A percentile compares a stretch with the other conserved stretches of the same genome.
These are phyloP conservation scores for Sporothrix dimorphospora DNA, from an alignment of 2,329 filamentous ascomycete genomes.

Conservation along the genomic window DNA sequence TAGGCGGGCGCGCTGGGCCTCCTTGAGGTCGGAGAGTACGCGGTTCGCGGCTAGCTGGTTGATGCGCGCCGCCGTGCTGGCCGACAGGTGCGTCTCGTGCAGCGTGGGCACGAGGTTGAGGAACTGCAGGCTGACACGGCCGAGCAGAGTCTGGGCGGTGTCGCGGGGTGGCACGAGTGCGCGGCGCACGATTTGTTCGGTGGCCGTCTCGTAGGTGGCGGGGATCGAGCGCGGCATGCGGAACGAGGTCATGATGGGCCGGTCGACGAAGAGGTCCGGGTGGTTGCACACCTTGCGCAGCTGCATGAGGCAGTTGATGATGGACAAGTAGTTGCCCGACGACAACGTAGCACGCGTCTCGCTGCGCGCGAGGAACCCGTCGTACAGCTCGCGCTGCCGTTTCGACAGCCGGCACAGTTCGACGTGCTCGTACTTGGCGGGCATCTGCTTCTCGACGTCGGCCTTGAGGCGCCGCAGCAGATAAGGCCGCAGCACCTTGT, in stretches of 20 bases:
- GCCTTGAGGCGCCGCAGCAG: slow-evolving; percentile 88
- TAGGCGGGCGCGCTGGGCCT: slow-evolving; percentile 67
- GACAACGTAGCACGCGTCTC: slow-evolving; percentile 87
- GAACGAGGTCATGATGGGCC: slow-evolving; percentile 95
- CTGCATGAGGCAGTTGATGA: slow-evolving; percentile 98
- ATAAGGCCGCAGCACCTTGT: slow-evolving; percentile 91
- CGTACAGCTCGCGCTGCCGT: slow-evolving; percentile 91
- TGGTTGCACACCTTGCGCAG: slow-evolving; percentile 98
- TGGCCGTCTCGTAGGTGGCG: slow-evolving; percentile 68
- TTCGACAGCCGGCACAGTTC: slow-evolving; percentile 95
- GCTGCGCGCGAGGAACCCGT: slow-evolving; percentile 89
- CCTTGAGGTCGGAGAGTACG: slow-evolving; percentile 69
- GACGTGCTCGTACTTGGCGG: slow-evolving; percentile 95
- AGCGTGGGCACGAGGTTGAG: slow-evolving; percentile 76
- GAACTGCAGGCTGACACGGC: slow-evolving; percentile 69
- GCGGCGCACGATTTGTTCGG: slow-evolving; percentile 70
- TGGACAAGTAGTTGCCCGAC: slow-evolving; percentile 94
- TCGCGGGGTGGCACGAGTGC: slow-evolving; percentile 45
- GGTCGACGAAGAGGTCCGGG: slow-evolving; percentile 92
- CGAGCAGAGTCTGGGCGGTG: slow-evolving; percentile 39
- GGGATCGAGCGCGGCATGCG: slow-evolving; percentile 81
- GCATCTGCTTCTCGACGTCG: slow-evolving; percentile 99
- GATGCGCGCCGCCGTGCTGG: slow-evolving; percentile 55
- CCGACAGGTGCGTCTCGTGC: slow-evolving; percentile 69
- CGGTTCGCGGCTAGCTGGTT: slow-evolving; percentile 71